Percentiles rank a stretch among this genome's conserved stretches.
Conservation (phyloP, 1,284 basidiomycete species). For the Laetiporus sulphureus region DNA sequence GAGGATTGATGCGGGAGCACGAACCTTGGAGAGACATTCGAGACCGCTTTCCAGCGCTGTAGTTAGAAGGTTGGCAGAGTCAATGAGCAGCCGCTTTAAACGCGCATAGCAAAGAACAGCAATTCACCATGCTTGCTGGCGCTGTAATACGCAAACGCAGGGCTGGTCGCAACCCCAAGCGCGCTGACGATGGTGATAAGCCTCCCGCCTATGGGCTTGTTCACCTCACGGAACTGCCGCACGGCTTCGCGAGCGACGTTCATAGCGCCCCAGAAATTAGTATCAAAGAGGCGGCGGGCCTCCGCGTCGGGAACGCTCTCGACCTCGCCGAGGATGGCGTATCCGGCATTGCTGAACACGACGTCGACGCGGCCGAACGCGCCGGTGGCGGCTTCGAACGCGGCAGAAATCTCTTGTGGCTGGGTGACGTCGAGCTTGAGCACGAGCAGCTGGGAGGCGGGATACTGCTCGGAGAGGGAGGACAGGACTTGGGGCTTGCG, state of each 20-base stretch:
- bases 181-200: slow-evolving; percentile 27
- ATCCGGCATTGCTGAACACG: slow-evolving; percentile 17
- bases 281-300: slow-evolving; percentile 17
- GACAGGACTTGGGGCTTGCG: slow-evolving; percentile 12
- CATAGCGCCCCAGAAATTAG: slow-evolving; percentile 5
- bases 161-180: slow-evolving; percentile 17
- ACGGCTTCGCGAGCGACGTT: slow-evolving; percentile 17
- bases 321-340: slow-evolving; percentile 10
- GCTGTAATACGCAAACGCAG: slow-evolving; percentile 27
- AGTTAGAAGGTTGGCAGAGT: too few relatives aligned
- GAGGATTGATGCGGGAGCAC: too few relatives aligned
- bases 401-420: slow-evolving; percentile 7
- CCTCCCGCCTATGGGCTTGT: slow-evolving; percentile 26
- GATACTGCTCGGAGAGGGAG: slow-evolving; percentile 12
- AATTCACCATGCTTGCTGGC: slow-evolving; percentile 25
- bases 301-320: slow-evolving; percentile 17
- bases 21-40: not conserved
- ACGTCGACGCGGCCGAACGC: slow-evolving; percentile 17
- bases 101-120: too few relatives aligned
- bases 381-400: slow-evolving; percentile 8
- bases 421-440: slow-evolving; percentile 14
- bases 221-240: slow-evolving; percentile 17
- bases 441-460: slow-evolving; percentile 9
- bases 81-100: too few relatives aligned
- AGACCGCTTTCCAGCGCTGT: not conserved